A percentile compares a stretch with the other conserved stretches of the same genome.
These are phyloP conservation scores for Saussurea involucrata DNA, from an alignment of 129 eudicot genomes.

Conservation along the genomic window DNA sequence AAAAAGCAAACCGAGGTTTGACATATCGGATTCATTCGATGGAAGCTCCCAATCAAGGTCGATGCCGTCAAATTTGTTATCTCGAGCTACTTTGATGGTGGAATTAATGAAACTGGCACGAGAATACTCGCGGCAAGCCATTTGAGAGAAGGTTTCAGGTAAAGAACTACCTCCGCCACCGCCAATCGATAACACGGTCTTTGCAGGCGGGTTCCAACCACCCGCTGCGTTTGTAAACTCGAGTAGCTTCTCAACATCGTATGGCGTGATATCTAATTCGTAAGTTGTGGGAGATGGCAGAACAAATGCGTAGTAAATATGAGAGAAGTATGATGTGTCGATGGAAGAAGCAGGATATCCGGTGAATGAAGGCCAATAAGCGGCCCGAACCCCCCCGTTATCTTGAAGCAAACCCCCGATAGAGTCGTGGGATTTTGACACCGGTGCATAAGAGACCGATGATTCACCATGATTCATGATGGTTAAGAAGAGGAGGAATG, in stretches of 20 bases:
- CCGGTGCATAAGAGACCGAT: background rate
- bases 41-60: constrained; percentile 55
- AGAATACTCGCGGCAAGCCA: constrained; percentile 19
- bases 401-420: constrained; percentile 1
- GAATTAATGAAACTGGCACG: constrained; percentile 41
- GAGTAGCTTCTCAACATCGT: constrained; percentile 23
- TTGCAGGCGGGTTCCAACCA: constrained; percentile 18
- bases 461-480: background rate
- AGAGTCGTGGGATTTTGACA: background rate
- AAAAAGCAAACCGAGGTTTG: constrained; percentile 32
- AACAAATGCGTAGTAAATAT: constrained; percentile 39
- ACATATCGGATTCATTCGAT: constrained; percentile 29
- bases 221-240: constrained; percentile 27
- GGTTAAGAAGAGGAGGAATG: constrained; percentile 14
- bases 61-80: constrained; percentile 34
- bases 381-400: constrained; percentile 39
- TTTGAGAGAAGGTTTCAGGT: constrained; percentile 31
- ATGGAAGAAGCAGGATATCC: constrained; percentile 43
- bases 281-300: constrained; percentile 31
- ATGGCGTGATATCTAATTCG: constrained; percentile 20
- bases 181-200: constrained; percentile 34
- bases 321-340: constrained; percentile 36
- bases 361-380: constrained; percentile 48
- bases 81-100: constrained; percentile 33
- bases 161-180: constrained; percentile 45